These are phyloP conservation scores for Polygonum aviculare DNA, from an alignment of 148 eudicot species.

Conservation along the genomic window DNA sequence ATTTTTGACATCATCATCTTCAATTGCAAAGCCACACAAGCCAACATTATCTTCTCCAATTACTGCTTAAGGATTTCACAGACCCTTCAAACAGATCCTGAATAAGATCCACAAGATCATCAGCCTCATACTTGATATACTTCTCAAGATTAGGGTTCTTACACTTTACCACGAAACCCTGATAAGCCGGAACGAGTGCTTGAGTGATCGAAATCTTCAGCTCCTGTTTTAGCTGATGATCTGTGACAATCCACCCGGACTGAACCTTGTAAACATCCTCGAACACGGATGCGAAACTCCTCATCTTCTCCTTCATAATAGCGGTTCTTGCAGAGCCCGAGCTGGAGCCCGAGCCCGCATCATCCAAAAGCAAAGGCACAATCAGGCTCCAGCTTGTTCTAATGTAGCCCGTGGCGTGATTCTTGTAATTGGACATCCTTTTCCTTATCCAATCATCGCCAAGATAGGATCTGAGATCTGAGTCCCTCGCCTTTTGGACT, in stretches of 20 bases:
- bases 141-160: constrained; percentile 31
- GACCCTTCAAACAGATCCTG: constrained; percentile 67
- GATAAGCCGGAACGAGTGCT: constrained; percentile 56
- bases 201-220: constrained; percentile 43
- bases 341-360: constrained; percentile 31
- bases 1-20: not conserved
- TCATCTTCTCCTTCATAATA: constrained; percentile 43
- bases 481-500: constrained; percentile 7
- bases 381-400: constrained; percentile 57
- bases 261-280: constrained; percentile 61
- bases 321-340: constrained; percentile 18
- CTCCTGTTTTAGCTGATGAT: constrained; percentile 55
- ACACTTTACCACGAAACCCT: constrained; percentile 33
- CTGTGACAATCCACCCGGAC: constrained; percentile 51
- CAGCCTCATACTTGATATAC: constrained; percentile 54
- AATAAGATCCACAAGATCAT: constrained; percentile 43
- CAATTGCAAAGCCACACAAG: constrained; percentile 6
- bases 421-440: constrained; percentile 28
- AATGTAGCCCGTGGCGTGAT: constrained; percentile 53
- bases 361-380: constrained; percentile 37
- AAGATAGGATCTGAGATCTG: constrained; percentile 9
- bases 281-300: constrained; percentile 41
- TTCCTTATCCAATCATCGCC: constrained; percentile 62
- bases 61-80: constrained; percentile 33
- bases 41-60: constrained; percentile 17